phyloP scores from a whole-genome alignment of 2,329 filamentous ascomycete genomes.

The Hymenoscyphus scutula region DNA sequence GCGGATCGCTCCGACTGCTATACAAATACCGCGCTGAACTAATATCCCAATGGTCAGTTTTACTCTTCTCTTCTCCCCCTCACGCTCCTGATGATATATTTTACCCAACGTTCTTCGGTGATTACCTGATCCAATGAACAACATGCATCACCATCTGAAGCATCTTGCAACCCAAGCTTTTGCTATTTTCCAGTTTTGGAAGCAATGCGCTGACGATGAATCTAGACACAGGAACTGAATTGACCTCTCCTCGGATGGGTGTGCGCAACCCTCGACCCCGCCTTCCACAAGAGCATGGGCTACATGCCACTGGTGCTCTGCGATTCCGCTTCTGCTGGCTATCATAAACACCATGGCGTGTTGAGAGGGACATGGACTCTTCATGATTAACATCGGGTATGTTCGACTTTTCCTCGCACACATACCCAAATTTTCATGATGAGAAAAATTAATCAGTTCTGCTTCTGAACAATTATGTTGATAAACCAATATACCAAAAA shows the following conservation, averaged over 20 bases:
- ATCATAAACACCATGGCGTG: neutral
- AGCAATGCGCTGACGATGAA: constrained; percentile 8
- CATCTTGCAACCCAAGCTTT: constrained; percentile 24
- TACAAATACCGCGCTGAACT: neutral
- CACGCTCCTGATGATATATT: constrained; percentile 36
- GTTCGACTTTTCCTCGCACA: neutral
- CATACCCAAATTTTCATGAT: constrained; percentile 51
- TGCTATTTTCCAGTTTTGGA: constrained; percentile 18
- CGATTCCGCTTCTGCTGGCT: neutral
- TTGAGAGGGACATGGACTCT: neutral
- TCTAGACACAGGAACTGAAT: constrained; percentile 1
- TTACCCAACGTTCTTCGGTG: constrained; percentile 36
- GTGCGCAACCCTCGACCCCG: neutral
- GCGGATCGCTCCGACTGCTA: neutral
- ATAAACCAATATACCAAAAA: constrained; percentile 62
- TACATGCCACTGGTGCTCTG: neutral
- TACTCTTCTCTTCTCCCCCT: constrained; percentile 6
- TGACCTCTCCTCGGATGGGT: neutral
- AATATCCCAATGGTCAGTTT: constrained; percentile 6
- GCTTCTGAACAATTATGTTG: constrained; percentile 69
- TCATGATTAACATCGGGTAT: neutral
- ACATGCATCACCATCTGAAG: constrained; percentile 80
- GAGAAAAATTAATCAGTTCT: constrained; percentile 69
- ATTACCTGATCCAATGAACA: constrained; percentile 39
- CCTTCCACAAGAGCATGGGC: neutral